Evolutionary conservation across 78 protist genomes (phyloP).

Genomic region (Dictyostelium purpureum): DNA sequence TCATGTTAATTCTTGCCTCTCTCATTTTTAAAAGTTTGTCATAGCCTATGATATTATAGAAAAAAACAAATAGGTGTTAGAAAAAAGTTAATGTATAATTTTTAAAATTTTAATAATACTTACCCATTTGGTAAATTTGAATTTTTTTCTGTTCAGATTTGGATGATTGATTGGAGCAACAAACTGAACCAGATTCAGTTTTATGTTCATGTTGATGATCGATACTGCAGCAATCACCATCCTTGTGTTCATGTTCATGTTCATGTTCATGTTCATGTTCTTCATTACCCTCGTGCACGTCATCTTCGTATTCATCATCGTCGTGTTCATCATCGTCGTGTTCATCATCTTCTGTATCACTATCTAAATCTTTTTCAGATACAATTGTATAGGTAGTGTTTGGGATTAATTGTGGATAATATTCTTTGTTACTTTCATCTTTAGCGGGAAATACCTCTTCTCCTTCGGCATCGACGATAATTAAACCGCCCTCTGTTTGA

Average conservation of each 20-base stretch:
- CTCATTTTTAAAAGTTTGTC: conserved; percentile 47
- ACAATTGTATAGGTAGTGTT: conserved; percentile 22
- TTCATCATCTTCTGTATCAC: conserved; percentile 45
- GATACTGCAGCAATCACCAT: background rate
- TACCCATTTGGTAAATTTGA: conserved; percentile 1
- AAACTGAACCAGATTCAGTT: background rate
- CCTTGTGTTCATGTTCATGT: background rate
- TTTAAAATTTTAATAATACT: background rate
- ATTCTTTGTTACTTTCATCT: background rate
- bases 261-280: conserved; percentile 18
- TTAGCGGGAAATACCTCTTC: conserved; percentile 21
- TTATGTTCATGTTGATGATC: background rate
- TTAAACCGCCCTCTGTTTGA: conserved; percentile 47
- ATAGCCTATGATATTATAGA: background rate
- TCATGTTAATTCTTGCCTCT: conserved; percentile 56
- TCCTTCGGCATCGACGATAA: conserved; percentile 60
- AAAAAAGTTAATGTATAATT: no score
- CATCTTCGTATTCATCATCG: background rate
- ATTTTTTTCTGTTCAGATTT: background rate
- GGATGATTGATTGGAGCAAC: background rate
- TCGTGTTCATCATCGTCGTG: conserved; percentile 8
- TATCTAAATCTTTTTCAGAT: conserved; percentile 38
- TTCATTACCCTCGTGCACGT: background rate
- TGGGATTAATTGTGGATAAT: background rate
- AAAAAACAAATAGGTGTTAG: background rate